Base-by-base conservation (phyloP, 2,329 filamentous ascomycete species). In the Cordyceps pruinosa region DNA sequence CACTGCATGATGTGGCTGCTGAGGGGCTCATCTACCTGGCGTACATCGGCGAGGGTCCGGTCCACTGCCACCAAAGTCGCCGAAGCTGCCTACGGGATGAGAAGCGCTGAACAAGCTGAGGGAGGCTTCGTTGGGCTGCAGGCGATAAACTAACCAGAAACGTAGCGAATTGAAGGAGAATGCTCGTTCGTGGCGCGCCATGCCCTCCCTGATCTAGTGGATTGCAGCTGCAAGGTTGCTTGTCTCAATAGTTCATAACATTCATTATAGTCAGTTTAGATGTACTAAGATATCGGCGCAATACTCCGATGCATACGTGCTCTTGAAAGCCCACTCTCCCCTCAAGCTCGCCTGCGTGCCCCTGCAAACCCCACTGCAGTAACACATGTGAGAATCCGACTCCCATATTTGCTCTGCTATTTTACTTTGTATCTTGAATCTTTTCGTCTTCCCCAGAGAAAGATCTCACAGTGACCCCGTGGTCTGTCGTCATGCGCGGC, bases 401-500 rank as follows among this genome's bases (percentile, higher is more conserved):
- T 34, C 34, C 3, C 26, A 15, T 25, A 21, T 5, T 41, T 12
- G 10, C 10, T 15, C 17, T 41, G 10, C n/a, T 2, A 3, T 47
- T n/a, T 34, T 56, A 52, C 30, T 47, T 57, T 10, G 21, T 10
- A 51, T 57, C 39, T 13, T 30, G 46, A 3, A 28, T 30, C 37
- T 56, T 48, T 4, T 50, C 46, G 26, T 50, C 46, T 7, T 44
- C 54, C 17, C 26, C 19, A 8, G 46, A 50, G 26, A 44, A 37
- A 15, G 54, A 50, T 13, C 9, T 19, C 5, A 37, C 39, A 3
- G 26, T 9, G 28, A 49, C 30, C 5, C 46, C 54, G 9, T 26
- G 26, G 1, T 48, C 42, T 30, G 35, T 47, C 15, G 41, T 53
- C 48, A 58, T 54, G 21, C 25, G 42, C 6, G 58, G 58, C 32